Conservation (phyloP, 805 yeast species). For the Helenozyma baotianmanensis region DNA sequence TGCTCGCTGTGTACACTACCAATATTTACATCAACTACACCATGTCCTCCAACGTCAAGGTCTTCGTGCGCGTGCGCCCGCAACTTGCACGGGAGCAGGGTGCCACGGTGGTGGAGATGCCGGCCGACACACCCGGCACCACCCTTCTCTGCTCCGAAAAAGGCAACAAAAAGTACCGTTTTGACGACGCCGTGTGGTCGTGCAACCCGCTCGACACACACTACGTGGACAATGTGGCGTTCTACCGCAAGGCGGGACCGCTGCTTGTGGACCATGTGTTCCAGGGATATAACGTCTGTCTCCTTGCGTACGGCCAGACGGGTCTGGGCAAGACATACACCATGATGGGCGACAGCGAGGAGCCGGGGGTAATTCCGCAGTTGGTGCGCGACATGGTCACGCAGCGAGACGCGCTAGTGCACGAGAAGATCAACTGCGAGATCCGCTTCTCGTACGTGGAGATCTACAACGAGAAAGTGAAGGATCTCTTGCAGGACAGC, state of each 20-base stretch:
- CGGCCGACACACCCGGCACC: conserved; percentile 17
- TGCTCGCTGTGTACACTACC: no score
- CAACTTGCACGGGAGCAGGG: conserved; percentile 26
- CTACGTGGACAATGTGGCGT: conserved; percentile 44
- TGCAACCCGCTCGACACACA: conserved; percentile 25
- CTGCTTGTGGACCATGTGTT: conserved; percentile 54
- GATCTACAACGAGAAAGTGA: conserved; percentile 72
- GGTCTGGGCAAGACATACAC: conserved; percentile 41
- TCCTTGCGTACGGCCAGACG: conserved; percentile 42
- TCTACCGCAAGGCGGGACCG: conserved; percentile 53
- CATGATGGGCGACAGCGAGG: conserved; percentile 37
- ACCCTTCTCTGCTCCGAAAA: conserved; percentile 20
- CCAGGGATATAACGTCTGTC: conserved; percentile 39
- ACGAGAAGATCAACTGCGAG: conserved; percentile 34
- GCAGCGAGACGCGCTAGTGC: conserved; percentile 33
- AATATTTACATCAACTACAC: not conserved
- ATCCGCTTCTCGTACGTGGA: conserved; percentile 60
- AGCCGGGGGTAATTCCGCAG: conserved; percentile 35
- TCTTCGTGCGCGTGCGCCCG: conserved; percentile 53
- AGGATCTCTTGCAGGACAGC: conserved; percentile 47
- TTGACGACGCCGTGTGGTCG: conserved; percentile 54
- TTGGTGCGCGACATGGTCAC: conserved; percentile 52
- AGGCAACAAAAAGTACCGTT: conserved; percentile 37
- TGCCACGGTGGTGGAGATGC: conserved; percentile 26
- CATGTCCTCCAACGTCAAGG: conserved; percentile 33